Conservation (phyloP, 2,329 filamentous ascomycete genomes). For the Cytospora piceae region DNA sequence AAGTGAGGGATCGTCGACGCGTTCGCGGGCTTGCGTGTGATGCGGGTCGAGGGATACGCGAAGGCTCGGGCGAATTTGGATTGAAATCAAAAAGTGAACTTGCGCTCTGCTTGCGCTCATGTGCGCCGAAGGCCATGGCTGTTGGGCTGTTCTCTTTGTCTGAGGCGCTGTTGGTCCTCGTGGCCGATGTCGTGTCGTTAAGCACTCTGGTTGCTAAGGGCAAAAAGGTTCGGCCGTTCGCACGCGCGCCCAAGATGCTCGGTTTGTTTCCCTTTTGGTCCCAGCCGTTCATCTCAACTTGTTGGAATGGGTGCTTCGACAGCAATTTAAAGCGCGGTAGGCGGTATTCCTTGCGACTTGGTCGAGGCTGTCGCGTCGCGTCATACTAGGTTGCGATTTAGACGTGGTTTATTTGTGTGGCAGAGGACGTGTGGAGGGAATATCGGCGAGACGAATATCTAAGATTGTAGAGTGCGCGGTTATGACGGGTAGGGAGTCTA, state of each 20-base stretch:
- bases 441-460: neutral
- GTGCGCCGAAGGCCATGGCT: constrained; percentile 24
- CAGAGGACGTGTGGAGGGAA: neutral
- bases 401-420: constrained; percentile 3
- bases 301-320: constrained; percentile 21
- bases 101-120: constrained; percentile 34
- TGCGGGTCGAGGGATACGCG: constrained; percentile 38
- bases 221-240: constrained; percentile 36
- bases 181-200: constrained; percentile 24
- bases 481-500: neutral
- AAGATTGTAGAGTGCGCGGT: neutral
- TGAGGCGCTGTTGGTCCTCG: constrained; percentile 32
- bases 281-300: constrained; percentile 36
- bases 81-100: constrained; percentile 34
- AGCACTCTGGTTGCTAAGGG: constrained; percentile 39
- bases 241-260: constrained; percentile 31
- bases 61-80: constrained; percentile 31
- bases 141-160: constrained; percentile 13
- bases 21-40: constrained; percentile 30
- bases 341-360: constrained; percentile 24
- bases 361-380: constrained; percentile 22
- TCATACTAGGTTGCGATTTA: constrained; percentile 29
- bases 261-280: constrained; percentile 29
- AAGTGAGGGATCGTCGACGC: constrained; percentile 42
- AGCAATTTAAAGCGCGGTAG: constrained; percentile 17